phyloP scores from a whole-genome alignment of 495 filamentous ascomycete species.

The Staphylotrichum longicolle region DNA sequence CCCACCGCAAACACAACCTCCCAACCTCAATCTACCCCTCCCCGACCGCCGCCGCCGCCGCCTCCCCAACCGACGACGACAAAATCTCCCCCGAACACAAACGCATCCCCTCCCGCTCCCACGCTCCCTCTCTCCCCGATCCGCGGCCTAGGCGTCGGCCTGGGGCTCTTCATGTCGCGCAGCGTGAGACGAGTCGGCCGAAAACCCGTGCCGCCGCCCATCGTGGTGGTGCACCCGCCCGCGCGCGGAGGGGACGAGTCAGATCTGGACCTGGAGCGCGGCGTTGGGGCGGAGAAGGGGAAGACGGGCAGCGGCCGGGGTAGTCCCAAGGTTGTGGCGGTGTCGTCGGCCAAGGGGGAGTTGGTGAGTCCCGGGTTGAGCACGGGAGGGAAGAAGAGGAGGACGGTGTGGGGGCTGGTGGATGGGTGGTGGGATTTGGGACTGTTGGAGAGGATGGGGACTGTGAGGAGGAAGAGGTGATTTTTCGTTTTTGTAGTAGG shows the following conservation, averaged over 20 bases:
- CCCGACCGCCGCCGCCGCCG: background rate
- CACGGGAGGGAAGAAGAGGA: conserved; percentile 27
- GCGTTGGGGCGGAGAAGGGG: no score
- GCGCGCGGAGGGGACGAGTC: background rate
- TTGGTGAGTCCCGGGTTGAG: background rate
- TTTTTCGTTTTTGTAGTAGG: background rate
- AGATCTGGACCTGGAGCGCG: no score
- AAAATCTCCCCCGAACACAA: conserved; percentile 28
- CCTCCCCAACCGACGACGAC: conserved; percentile 19
- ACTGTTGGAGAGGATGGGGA: conserved; percentile 39
- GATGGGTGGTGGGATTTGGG: conserved; percentile 52
- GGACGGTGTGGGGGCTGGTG: conserved; percentile 40
- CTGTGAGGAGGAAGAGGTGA: conserved; percentile 29
- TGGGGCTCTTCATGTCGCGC: conserved; percentile 13
- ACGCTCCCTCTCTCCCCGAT: conserved; percentile 29
- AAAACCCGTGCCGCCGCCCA: conserved; percentile 22
- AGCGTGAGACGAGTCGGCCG: background rate
- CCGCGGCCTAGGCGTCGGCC: background rate
- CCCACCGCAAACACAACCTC: background rate
- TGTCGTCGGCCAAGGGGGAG: conserved; percentile 8
- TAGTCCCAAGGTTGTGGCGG: conserved; percentile 2
- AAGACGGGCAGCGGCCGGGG: background rate
- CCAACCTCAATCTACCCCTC: background rate
- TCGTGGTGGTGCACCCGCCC: conserved; percentile 20
- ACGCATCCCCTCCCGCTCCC: conserved; percentile 25